Conservation (phyloP, 768 basidiomycete genomes). For the Boletus sp. region DNA sequence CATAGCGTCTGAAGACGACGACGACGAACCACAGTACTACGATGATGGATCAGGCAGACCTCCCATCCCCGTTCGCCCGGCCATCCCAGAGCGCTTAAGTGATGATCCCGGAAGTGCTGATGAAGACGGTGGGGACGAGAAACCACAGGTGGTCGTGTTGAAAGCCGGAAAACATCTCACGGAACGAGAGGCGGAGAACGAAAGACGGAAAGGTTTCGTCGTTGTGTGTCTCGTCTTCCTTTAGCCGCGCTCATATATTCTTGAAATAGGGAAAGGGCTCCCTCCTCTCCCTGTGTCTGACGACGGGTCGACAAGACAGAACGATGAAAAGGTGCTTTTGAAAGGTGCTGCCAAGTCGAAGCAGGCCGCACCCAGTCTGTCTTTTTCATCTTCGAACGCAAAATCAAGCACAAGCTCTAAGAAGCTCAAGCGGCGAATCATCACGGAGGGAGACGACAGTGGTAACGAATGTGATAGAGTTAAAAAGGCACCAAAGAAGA, state of each 20-base stretch:
- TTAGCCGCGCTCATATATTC: conserved; percentile 1
- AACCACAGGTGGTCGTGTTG: conserved; percentile 85
- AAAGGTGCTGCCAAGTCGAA: conserved; percentile 24
- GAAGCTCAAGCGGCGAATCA: conserved; percentile 36
- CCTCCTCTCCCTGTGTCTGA: conserved; percentile 46
- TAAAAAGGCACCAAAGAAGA: conserved; percentile 45
- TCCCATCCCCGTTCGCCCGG: conserved; percentile 71
- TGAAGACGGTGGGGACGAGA: conserved; percentile 73
- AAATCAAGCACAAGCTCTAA: conserved; percentile 22
- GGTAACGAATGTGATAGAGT: conserved; percentile 17
- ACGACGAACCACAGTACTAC: conserved; percentile 48
- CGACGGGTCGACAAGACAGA: conserved; percentile 21
- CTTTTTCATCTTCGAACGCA: conserved; percentile 38
- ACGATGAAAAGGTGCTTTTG: conserved; percentile 26
- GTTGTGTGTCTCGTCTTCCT: neutral
- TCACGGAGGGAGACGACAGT: conserved; percentile 32
- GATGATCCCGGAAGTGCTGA: conserved; percentile 71
- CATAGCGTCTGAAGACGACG: conserved; percentile 45
- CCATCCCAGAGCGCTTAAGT: conserved; percentile 65
- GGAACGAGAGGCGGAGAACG: conserved; percentile 72
- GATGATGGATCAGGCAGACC: conserved; percentile 65
- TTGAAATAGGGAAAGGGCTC: conserved; percentile 54
- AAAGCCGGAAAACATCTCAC: conserved; percentile 86
- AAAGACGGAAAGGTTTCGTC: conserved; percentile 63
- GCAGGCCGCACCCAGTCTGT: conserved; percentile 26